phyloP scores from a whole-genome alignment of 2,329 filamentous ascomycete species.

The Colletotrichum echinochloae region DNA sequence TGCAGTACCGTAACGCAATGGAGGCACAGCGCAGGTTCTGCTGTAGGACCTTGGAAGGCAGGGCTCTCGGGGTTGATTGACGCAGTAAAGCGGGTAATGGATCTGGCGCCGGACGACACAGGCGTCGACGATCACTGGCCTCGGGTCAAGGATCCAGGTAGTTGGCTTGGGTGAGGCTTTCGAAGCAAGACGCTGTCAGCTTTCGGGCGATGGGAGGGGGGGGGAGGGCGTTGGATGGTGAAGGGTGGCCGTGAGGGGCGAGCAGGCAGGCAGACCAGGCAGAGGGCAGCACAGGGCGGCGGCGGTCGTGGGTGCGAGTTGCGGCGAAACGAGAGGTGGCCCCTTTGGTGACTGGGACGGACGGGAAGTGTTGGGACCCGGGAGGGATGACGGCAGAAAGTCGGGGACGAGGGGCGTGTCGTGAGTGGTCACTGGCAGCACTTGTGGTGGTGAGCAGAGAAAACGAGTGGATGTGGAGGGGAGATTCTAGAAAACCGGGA shows the following conservation, averaged over 20 bases:
- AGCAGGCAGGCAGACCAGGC: slow-evolving; percentile 6
- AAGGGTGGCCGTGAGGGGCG: slow-evolving; percentile 5
- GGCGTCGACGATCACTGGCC: slow-evolving; percentile 33
- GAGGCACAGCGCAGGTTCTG: neutral
- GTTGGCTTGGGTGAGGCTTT: slow-evolving; percentile 38
- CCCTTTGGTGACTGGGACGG: slow-evolving; percentile 2
- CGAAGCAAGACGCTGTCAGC: slow-evolving; percentile 38
- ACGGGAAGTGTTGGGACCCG: slow-evolving; percentile 12
- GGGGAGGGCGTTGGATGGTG: too few species aligned
- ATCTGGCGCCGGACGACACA: slow-evolving; percentile 21
- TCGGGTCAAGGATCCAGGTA: slow-evolving; percentile 37
- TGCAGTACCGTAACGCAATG: slow-evolving; percentile 19
- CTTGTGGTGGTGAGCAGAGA: neutral
- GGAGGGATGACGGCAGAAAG: slow-evolving; percentile 37
- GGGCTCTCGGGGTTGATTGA: slow-evolving; percentile 14
- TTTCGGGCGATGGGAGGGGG: slow-evolving; percentile 19
- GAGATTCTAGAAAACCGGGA: slow-evolving; percentile 33
- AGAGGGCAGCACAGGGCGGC: slow-evolving; percentile 21
- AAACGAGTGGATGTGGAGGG: slow-evolving; percentile 28
- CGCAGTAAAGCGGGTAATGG: slow-evolving; percentile 7
- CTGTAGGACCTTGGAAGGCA: neutral
- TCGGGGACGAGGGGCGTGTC: neutral
- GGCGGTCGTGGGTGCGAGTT: neutral
- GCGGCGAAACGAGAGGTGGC: slow-evolving; percentile 35
- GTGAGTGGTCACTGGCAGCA: slow-evolving; percentile 15